These are phyloP conservation scores for Solanum gandarillasii DNA, from an alignment of 257 asterid genomes.

Conservation along the genomic window DNA sequence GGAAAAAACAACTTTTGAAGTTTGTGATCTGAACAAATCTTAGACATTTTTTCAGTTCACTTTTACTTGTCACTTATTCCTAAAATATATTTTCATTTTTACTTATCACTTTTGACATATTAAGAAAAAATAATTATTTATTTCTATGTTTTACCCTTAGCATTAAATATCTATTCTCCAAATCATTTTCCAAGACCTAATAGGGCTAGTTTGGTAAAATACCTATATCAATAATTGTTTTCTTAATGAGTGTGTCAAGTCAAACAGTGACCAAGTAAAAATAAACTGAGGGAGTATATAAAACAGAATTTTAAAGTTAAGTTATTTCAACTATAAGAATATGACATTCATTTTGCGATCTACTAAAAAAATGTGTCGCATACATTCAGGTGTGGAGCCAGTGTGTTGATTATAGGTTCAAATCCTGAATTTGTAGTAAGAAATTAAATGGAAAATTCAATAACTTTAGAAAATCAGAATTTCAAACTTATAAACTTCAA, in stretches of 20 bases:
- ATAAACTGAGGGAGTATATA: not conserved
- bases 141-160: not conserved
- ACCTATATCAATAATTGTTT: not conserved
- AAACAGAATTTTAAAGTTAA: not conserved
- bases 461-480: not conserved
- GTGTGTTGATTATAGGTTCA: not conserved
- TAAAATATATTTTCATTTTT: no score
- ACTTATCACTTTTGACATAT: no score
- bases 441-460: not conserved
- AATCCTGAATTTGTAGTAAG: not conserved
- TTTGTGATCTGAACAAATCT: not conserved
- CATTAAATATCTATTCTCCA: not conserved
- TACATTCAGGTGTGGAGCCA: not conserved
- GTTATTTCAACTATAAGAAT: not conserved
- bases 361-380: not conserved
- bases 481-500: not conserved
- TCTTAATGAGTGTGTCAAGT: not conserved
- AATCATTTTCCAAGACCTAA: not conserved
- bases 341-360: not conserved
- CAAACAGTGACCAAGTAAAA: not conserved
- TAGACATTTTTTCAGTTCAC: no score
- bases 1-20: not conserved
- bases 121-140: no score
- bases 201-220: not conserved
- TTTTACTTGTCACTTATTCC: no score